phyloP scores from a whole-genome alignment of 2,329 filamentous ascomycete species.

The Arthroderma uncinatum region DNA sequence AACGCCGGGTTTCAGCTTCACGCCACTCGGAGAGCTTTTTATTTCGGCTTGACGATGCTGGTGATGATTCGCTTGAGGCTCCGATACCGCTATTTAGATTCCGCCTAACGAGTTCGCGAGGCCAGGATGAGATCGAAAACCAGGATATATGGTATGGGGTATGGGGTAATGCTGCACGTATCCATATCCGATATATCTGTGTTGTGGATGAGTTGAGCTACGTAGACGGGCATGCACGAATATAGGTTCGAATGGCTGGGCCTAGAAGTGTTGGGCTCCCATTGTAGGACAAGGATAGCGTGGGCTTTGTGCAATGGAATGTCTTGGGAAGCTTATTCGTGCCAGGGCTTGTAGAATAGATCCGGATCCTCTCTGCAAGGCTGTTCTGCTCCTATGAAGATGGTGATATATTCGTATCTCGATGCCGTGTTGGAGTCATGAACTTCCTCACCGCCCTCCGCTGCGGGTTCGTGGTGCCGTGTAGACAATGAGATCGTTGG shows the following conservation, averaged over 20 bases:
- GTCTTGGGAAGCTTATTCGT: constrained; percentile 2
- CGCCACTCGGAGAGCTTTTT: background rate
- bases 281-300: background rate
- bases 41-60: background rate
- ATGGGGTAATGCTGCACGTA: background rate
- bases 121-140: background rate
- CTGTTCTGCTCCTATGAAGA: background rate
- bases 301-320: background rate
- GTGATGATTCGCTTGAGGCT: background rate
- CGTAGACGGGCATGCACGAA: background rate
- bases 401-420: background rate
- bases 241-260: background rate
- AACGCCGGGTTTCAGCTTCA: background rate
- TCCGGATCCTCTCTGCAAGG: background rate
- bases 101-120: background rate
- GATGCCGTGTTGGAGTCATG: background rate
- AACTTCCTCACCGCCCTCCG: background rate
- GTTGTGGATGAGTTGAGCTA: background rate
- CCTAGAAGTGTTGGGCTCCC: background rate
- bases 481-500: background rate
- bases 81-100: background rate
- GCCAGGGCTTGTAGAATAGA: background rate
- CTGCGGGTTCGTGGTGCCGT: background rate
- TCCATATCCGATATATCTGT: background rate
- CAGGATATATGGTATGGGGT: background rate